Evolutionary conservation across 768 basidiomycete species (phyloP), one percentile per base, ranked within the genome.

Genomic region (Trametes cinnabarina): DNA sequence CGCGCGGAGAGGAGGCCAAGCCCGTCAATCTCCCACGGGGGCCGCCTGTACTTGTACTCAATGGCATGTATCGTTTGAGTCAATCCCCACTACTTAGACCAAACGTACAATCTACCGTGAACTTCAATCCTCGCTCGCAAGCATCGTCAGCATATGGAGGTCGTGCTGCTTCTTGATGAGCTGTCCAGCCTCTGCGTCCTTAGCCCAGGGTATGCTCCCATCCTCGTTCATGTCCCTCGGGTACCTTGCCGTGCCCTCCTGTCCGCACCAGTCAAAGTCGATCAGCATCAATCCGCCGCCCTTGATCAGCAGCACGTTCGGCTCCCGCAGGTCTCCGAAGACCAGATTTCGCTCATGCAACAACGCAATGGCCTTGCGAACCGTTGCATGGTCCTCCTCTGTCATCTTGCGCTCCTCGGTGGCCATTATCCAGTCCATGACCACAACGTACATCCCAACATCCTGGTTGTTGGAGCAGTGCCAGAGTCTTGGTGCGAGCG

Each of bases 321-420:
- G 60, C 17, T 51, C 50, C 20, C 70, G 65, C 46, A 73, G 63
- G 60, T 72, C 71, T 19, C 70, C 72, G 62, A 68, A 71, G 35
- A 71, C 72, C 25, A 72, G 53, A 47, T 56, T 44, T 2, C 43
- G 8, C 9, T 15, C 28, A 47, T 69, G 68, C 41, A 69, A 51
- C 37, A 55, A 12, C 22, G 14, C 10, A 14, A 65, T 40, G 12
- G 61, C 66, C 17, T 28, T 12, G 14, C 51, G 35, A 46, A 64
- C 48, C 22, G 17, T 28, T 3, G 41, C 53, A 43, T 22, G 22
- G 34, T 60, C 44, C 22, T 30, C 25, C 9, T 41, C 30, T n/a
- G 9, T 48, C 47, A 12, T 41, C 39, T 3, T 39, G 47, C 46
- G 11, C 32, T n/a, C 42, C 46, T 39, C 22, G 50, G 22, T 40